A percentile compares a stretch with the other conserved stretches of the same genome.
Evolutionary conservation across 805 yeast species (phyloP).

Genomic region (Deakozyma indianensis): DNA sequence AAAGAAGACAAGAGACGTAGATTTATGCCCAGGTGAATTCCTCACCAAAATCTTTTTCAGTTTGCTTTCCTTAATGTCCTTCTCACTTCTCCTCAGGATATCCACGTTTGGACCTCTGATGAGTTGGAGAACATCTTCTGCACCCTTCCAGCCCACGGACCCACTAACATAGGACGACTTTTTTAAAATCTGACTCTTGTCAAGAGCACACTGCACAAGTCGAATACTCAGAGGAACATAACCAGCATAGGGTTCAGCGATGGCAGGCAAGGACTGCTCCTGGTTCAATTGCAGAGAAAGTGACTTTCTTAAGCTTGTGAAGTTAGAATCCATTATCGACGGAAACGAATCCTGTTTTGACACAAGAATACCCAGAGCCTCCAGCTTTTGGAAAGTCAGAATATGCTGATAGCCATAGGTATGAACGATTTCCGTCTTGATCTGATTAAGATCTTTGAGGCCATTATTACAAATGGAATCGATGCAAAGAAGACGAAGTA

Average conservation of each 20-base stretch:
- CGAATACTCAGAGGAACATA: conserved; percentile 65
- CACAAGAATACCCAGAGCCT: conserved; percentile 34
- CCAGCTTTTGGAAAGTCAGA: conserved; percentile 32
- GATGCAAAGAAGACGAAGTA: conserved; percentile 41
- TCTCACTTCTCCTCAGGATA: conserved; percentile 14
- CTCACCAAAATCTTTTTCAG: conserved; percentile 19
- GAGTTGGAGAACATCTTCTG: conserved; percentile 24
- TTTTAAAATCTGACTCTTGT: conserved; percentile 22
- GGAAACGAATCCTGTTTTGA: conserved; percentile 16
- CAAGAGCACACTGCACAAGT: conserved; percentile 53
- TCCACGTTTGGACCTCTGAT: conserved; percentile 25
- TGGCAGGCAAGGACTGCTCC: conserved; percentile 16
- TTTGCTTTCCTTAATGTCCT: conserved; percentile 18
- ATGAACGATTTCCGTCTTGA: conserved; percentile 41
- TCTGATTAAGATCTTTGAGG: conserved; percentile 40
- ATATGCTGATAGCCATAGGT: conserved; percentile 49
- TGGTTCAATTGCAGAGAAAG: conserved; percentile 17
- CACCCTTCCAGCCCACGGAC: conserved; percentile 25
- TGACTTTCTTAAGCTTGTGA: conserved; percentile 34
- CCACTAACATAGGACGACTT: neutral
- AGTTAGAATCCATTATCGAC: conserved; percentile 9
- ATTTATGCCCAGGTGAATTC: conserved; percentile 18
- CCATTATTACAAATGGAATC: conserved; percentile 58
- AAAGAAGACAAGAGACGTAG: conserved; percentile 34
- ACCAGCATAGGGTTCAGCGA: conserved; percentile 43